These are phyloP conservation scores for Whalleya microplaca DNA, from an alignment of 2,329 filamentous ascomycete genomes.

Conservation along the genomic window DNA sequence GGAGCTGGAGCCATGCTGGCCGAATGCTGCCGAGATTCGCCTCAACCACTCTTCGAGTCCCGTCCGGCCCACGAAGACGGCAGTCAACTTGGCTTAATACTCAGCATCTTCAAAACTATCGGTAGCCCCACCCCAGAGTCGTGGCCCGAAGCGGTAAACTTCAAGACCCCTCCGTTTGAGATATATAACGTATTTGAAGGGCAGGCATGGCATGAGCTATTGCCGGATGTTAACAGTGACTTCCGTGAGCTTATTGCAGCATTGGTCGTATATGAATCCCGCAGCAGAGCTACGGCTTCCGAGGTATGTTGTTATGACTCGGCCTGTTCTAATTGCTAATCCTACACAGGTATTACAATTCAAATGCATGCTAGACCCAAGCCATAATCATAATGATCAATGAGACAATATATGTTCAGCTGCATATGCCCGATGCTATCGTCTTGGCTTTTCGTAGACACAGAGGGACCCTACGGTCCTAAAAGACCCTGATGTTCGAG, in stretches of 20 bases:
- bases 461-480: not conserved
- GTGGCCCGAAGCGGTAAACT: slow-evolving; percentile 78
- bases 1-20: slow-evolving; percentile 81
- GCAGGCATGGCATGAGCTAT: slow-evolving; percentile 69
- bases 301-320: slow-evolving; percentile 46
- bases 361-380: slow-evolving; percentile 15
- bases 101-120: slow-evolving; percentile 89
- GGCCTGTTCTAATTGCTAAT: slow-evolving; percentile 1
- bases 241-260: slow-evolving; percentile 68
- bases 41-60: slow-evolving; percentile 77
- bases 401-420: not conserved
- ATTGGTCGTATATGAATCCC: slow-evolving; percentile 75
- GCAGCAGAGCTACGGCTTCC: slow-evolving; percentile 66
- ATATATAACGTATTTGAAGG: slow-evolving; percentile 79
- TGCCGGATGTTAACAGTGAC: slow-evolving; percentile 61
- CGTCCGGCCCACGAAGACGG: slow-evolving; percentile 75
- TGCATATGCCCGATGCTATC: not conserved
- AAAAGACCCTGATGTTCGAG: no score
- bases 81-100: slow-evolving; percentile 86
- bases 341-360: slow-evolving; percentile 22
- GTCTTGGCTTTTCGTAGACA: not conserved
- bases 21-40: slow-evolving; percentile 65
- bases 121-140: slow-evolving; percentile 79
- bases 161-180: slow-evolving; percentile 81
- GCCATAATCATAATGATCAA: not conserved